phyloP scores from a whole-genome alignment of 306 rosid genomes.

The Notholithocarpus densiflorus region DNA sequence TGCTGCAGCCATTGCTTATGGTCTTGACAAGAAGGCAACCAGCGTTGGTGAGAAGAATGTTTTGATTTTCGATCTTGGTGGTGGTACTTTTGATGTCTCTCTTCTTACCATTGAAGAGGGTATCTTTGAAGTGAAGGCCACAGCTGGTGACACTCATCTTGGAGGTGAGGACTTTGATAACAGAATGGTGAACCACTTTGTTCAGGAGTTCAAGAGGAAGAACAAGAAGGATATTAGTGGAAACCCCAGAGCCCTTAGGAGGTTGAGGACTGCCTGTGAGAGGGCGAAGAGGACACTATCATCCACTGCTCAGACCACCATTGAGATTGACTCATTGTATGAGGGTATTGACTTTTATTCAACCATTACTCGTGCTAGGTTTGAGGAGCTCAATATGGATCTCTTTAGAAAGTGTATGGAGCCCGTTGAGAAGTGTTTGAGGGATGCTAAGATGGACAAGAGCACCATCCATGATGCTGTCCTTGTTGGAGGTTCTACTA shows the following conservation, averaged over 20 bases:
- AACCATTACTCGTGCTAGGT: constrained; percentile 62
- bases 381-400: constrained; percentile 74
- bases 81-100: constrained; percentile 78
- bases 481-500: constrained; percentile 71
- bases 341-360: constrained; percentile 66
- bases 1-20: constrained; percentile 73
- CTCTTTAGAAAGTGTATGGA: constrained; percentile 74
- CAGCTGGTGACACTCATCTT: constrained; percentile 74
- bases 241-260: constrained; percentile 53
- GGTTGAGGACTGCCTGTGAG: constrained; percentile 66
- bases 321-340: constrained; percentile 55
- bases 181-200: constrained; percentile 68
- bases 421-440: constrained; percentile 64
- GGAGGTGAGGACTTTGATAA: constrained; percentile 77
- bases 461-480: constrained; percentile 53
- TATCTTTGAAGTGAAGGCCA: constrained; percentile 75
- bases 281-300: constrained; percentile 71
- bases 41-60: constrained; percentile 65
- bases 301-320: constrained; percentile 71
- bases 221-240: constrained; percentile 61
- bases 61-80: constrained; percentile 61
- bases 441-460: constrained; percentile 78
- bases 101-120: constrained; percentile 72
- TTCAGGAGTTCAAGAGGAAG: constrained; percentile 69
- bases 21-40: constrained; percentile 60